phyloP scores from a whole-genome alignment of 73 alveolate genomes.

The Uronychia setigera region DNA sequence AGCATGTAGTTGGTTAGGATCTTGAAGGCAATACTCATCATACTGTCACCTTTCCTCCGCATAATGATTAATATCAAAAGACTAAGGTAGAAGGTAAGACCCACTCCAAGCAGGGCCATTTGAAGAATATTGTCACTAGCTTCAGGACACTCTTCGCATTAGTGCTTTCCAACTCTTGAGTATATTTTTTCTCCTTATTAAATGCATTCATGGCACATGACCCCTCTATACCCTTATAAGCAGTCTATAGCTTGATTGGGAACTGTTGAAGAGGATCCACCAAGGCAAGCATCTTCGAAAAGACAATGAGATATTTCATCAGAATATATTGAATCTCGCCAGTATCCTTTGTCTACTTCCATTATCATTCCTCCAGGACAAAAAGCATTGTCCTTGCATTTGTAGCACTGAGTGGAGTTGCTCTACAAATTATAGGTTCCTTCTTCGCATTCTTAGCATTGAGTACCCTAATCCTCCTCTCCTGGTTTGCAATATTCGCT shows the following conservation, averaged over 20 bases:
- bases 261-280: too few species aligned
- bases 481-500: not conserved
- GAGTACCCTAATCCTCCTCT: not conserved
- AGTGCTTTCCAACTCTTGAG: not conserved
- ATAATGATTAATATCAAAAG: not conserved
- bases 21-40: not conserved
- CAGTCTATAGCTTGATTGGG: not conserved
- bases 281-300: slow-evolving; percentile 2
- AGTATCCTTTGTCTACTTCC: not conserved
- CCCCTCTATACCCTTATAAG: not conserved
- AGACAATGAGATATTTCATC: not conserved
- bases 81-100: not conserved
- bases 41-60: not conserved
- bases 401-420: not conserved
- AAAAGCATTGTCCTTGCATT: not conserved
- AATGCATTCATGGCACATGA: not conserved
- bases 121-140: not conserved
- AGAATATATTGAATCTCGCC: not conserved
- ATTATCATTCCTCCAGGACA: not conserved
- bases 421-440: not conserved
- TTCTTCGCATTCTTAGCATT: not conserved
- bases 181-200: not conserved
- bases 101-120: not conserved
- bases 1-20: not conserved
- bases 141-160: not conserved